Evolutionary conservation across 2,329 filamentous ascomycete species (phyloP), one percentile per base, ranked within the genome.

Genomic region (Epicoccum nigrum): DNA sequence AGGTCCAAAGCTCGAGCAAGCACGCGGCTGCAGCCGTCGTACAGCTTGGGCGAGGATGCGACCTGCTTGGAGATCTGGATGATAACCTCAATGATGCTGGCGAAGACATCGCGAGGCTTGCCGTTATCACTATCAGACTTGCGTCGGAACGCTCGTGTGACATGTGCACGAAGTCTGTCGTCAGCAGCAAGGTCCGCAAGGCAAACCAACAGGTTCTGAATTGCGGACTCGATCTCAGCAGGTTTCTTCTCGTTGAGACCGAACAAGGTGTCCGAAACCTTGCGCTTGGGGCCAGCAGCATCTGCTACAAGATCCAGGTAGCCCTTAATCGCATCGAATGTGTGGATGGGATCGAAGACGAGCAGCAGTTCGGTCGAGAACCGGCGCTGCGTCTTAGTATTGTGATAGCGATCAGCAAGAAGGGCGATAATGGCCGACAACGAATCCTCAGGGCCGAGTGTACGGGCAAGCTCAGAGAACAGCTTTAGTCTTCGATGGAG

Each of bases 351-450:
- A 39, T 83, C 81, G 67, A 95, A 94, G 28, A 84, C 80, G 53
- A 85, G 85, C 35, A 91, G 82, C 20, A 99, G 77, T 33, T 91
- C 86, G 2, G 84, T 83, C 51, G 90, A 82, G 71, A 97, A 92
- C n/a, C 82, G 82, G 31, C 87, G 77, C 30, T 94, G 84, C 59
- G 83, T 84, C 65, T 89, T 86, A 51, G 87, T 88, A n/a, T 86
- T 81, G 4, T 89, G 86, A 69, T 96, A 95, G 66, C 89, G 88
- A 69, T 97, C 91, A n/a, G 90, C 86, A 54, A 99, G 83, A 83
- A 97, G 92, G 50, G 90, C 88, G 40, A 96, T 76, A 12, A 99
- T 82, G 4, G 91, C 92, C 63, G 91, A 96, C 19, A 97, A 79
- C 65, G 95, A 96, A 55, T 97, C 92, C 44, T 88, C 83, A 0